These are phyloP conservation scores for Parathielavia appendiculata DNA, from an alignment of 495 filamentous ascomycete genomes.

Conservation along the genomic window DNA sequence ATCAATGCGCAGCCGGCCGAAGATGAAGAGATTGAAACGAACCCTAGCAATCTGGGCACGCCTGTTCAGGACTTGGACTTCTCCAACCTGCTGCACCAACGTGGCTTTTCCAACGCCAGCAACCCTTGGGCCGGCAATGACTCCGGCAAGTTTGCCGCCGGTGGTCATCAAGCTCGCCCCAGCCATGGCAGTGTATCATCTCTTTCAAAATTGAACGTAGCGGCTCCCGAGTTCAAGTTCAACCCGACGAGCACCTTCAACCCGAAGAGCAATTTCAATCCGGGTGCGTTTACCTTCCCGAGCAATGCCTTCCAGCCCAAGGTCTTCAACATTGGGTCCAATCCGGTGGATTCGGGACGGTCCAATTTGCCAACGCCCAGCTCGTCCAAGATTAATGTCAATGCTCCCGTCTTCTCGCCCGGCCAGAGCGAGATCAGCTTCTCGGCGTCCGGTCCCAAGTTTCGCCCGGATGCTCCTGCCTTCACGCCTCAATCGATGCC, in stretches of 20 bases:
- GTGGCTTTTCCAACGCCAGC: slow-evolving; percentile 41
- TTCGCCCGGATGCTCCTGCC: slow-evolving; percentile 74
- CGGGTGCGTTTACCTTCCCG: slow-evolving; percentile 53
- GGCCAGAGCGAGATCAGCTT: slow-evolving; percentile 67
- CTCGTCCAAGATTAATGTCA: slow-evolving; percentile 57
- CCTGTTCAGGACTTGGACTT: slow-evolving; percentile 46
- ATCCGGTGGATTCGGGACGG: slow-evolving; percentile 33
- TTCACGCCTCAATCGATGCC: slow-evolving; percentile 61
- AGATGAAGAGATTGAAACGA: slow-evolving; percentile 67
- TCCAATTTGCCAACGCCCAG: slow-evolving; percentile 36
- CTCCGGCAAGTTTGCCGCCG: slow-evolving; percentile 31
- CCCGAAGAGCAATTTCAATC: slow-evolving; percentile 56
- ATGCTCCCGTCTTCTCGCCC: slow-evolving; percentile 68
- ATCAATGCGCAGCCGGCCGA: slow-evolving; percentile 41
- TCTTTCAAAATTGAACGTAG: slow-evolving; percentile 75
- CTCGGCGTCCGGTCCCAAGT: slow-evolving; percentile 58
- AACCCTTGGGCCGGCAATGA: slow-evolving; percentile 49
- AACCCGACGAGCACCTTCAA: slow-evolving; percentile 53
- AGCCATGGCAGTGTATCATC: slow-evolving; percentile 62
- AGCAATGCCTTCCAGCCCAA: slow-evolving; percentile 51
- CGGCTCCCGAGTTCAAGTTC: slow-evolving; percentile 86
- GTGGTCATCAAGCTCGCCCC: slow-evolving; percentile 24
- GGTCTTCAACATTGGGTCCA: slow-evolving; percentile 35
- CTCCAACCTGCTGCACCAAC: slow-evolving; percentile 36
- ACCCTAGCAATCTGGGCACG: slow-evolving; percentile 66